phyloP scores from a whole-genome alignment of 257 asterid species.

The Solanum commersonii region DNA sequence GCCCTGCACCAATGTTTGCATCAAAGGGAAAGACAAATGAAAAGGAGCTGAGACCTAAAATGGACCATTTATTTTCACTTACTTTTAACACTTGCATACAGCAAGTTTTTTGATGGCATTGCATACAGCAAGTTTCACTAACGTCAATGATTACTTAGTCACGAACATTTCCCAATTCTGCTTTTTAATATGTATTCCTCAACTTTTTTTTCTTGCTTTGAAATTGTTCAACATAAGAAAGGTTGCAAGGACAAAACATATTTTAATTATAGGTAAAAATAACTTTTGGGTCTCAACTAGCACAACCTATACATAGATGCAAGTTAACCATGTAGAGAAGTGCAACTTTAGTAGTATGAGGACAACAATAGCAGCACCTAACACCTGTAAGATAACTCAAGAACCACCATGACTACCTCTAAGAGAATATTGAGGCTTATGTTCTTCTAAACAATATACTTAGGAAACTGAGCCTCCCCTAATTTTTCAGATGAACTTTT shows the following conservation, averaged over 20 bases:
- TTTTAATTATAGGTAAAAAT: neutral
- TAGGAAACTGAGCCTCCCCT: neutral
- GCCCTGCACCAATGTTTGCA: conserved; percentile 39
- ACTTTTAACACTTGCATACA: neutral
- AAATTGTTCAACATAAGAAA: too few species aligned
- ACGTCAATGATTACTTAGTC: neutral
- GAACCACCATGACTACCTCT: neutral
- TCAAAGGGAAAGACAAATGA: neutral
- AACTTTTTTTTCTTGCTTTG: neutral
- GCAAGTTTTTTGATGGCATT: too few species aligned
- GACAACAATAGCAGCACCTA: neutral
- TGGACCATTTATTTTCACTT: neutral
- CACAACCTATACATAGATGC: neutral
- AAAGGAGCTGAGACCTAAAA: neutral
- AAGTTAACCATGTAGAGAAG: neutral
- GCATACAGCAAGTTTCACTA: neutral
- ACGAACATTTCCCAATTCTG: neutral
- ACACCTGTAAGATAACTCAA: neutral
- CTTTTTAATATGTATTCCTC: too few species aligned
- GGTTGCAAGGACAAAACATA: neutral
- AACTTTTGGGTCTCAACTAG: neutral
- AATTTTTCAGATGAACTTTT: neutral
- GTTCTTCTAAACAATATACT: neutral
- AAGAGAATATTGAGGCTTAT: neutral
- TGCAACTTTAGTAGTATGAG: neutral